A percentile compares a stretch with the other conserved stretches of the same genome.
Evolutionary conservation across 129 eudicot genomes (phyloP).

Genomic region (Artemisia annua): DNA sequence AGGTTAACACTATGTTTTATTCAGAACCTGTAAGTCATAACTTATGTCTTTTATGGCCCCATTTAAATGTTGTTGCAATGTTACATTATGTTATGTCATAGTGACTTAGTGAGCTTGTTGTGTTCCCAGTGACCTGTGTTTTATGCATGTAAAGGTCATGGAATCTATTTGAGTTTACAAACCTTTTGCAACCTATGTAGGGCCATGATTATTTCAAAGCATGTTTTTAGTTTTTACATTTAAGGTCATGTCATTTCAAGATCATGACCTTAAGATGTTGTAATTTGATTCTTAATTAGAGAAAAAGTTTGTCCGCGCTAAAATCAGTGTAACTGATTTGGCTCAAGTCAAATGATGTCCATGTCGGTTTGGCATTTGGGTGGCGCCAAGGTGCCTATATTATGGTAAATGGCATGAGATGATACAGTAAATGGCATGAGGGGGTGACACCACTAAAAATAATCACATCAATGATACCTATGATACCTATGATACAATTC

Average conservation of each 20-base stretch:
- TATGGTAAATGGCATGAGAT: no score
- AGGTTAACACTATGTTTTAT: slow-evolving; percentile 10
- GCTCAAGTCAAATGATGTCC: no score
- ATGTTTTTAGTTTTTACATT: background rate
- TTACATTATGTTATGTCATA: background rate
- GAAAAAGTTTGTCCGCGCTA: no score
- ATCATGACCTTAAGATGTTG: slow-evolving; percentile 2
- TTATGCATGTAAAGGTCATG: background rate
- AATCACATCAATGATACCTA: no score
- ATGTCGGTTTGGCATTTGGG: no score
- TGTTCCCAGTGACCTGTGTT: background rate
- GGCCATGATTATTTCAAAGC: background rate
- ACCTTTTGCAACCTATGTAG: slow-evolving; percentile 1
- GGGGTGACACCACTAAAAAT: no score
- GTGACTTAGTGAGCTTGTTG: no score
- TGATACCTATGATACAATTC: no score
- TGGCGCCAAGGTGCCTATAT: no score
- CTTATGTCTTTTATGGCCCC: background rate
- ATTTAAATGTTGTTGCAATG: background rate
- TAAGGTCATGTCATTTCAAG: background rate
- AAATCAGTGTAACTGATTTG: no score
- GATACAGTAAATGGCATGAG: no score
- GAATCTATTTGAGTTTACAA: background rate
- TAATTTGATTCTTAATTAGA: background rate
- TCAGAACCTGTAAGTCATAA: background rate